Evolutionary conservation across 192 early-diverging fungal genomes (phyloP), one percentile per base, ranked within the genome.

Genomic region (Spinellus fusiger): DNA sequence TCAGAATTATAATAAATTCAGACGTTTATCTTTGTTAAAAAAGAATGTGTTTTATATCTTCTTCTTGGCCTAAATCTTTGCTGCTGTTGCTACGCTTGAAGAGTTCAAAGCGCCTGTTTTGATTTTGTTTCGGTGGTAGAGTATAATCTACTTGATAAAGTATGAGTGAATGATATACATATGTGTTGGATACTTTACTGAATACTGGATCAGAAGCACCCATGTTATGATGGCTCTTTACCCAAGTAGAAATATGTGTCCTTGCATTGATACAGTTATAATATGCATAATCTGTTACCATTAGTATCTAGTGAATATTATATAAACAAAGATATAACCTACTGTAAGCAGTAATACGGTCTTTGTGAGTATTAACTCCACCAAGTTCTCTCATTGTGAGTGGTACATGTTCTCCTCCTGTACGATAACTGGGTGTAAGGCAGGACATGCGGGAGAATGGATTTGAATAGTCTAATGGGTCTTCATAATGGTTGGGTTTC

Each of bases 141-240:
- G 49, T 61, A 18, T 61, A 61, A 26, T 48, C 57, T 59, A 28
- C 29, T 40, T n/a, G 4, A 18, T 27, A 8, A 40, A 1, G 47
- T 13, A 46, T 26, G 23, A 16, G 47, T 31, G 6, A 9, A 48
- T 29, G 10, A 58, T 31, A 46, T 47, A 58, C 0, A 34, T 27
- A 47, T 40, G 4, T 3, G 28, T 25, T n/a, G n/a, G 3, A 25
- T 31, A 20, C n/a, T 33, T 70, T 70, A 70, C 68, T 48, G 49
- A 65, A 61, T 31, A 56, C 33, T 9, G 51, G 25, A 56, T 64
- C 62, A 9, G 69, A 63, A 4, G 61, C 55, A 0, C 69, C 69
- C 31, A 65, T 71, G 18, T 40, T 53, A 20, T 53, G 38, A 31
- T 71, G 69, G 12, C 65, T 71, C 27, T 60, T 61, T 6, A 71